phyloP scores from a whole-genome alignment of 805 yeast species.

The Teunomyces panamensis region DNA sequence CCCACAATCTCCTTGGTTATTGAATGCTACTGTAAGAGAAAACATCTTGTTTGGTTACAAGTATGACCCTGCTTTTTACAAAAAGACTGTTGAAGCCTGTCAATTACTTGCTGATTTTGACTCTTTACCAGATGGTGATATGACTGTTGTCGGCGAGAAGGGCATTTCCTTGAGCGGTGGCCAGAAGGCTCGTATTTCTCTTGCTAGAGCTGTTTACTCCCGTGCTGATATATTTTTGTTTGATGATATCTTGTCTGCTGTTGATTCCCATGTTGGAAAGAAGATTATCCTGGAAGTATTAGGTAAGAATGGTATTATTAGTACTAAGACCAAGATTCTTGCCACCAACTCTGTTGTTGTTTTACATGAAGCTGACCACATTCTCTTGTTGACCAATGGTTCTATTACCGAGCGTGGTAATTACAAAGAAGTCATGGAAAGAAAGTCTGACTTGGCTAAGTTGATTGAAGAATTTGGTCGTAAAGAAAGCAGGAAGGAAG shows the following conservation, averaged over 20 bases:
- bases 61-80: constrained; percentile 29
- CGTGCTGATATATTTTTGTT: constrained; percentile 39
- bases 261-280: constrained; percentile 43
- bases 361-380: constrained; percentile 32
- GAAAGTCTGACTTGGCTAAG: constrained; percentile 18
- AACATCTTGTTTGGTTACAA: constrained; percentile 37
- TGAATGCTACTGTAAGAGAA: constrained; percentile 39
- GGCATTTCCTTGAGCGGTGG: constrained; percentile 44
- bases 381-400: constrained; percentile 28
- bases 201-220: constrained; percentile 42
- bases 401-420: constrained; percentile 29
- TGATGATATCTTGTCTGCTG: constrained; percentile 43
- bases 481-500: constrained; percentile 6
- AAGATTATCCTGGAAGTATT: constrained; percentile 30
- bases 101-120: constrained; percentile 33
- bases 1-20: constrained; percentile 41
- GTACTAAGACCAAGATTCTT: constrained; percentile 32
- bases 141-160: constrained; percentile 43
- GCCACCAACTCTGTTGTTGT: constrained; percentile 41
- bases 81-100: constrained; percentile 35
- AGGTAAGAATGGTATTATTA: constrained; percentile 28
- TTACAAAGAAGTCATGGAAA: constrained; percentile 17
- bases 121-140: constrained; percentile 38
- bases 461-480: constrained; percentile 22
- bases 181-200: constrained; percentile 40